These are phyloP conservation scores for Venturia oleaginea DNA, from an alignment of 2,329 filamentous ascomycete species.

Conservation along the genomic window DNA sequence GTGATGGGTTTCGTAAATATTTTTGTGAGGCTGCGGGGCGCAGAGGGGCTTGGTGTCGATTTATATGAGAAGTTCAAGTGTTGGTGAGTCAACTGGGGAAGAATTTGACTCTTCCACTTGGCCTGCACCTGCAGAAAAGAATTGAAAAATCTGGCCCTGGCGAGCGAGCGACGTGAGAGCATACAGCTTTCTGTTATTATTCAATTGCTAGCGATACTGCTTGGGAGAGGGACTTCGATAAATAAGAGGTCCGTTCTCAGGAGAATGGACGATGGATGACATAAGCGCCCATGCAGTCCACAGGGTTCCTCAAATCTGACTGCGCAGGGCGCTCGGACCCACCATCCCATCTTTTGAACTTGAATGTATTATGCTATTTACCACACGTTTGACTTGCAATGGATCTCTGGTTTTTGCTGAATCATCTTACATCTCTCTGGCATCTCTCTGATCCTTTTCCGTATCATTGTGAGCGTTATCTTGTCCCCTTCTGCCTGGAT, in stretches of 20 bases:
- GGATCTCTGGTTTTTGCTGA: no score
- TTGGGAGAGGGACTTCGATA: background rate
- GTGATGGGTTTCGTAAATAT: background rate
- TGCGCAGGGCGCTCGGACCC: no score
- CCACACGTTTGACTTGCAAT: no score
- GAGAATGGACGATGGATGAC: background rate
- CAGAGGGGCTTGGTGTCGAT: background rate
- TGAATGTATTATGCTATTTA: no score
- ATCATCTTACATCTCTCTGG: no score
- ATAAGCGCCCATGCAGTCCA: no score
- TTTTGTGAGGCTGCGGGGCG: background rate
- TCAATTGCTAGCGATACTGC: background rate
- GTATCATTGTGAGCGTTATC: no score
- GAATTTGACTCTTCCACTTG: background rate
- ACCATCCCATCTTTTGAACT: no score
- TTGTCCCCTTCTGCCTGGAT: no score
- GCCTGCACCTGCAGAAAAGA: conserved; percentile 6
- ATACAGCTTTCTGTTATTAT: background rate
- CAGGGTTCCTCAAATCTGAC: no score
- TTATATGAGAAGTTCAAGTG: background rate
- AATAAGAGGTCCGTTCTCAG: background rate
- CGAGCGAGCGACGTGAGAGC: background rate
- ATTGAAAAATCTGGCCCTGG: background rate
- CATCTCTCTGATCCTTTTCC: no score
- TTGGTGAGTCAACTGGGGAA: conserved; percentile 5